phyloP scores from a whole-genome alignment of 495 filamentous ascomycete genomes.

The Xylaria intraflava region DNA sequence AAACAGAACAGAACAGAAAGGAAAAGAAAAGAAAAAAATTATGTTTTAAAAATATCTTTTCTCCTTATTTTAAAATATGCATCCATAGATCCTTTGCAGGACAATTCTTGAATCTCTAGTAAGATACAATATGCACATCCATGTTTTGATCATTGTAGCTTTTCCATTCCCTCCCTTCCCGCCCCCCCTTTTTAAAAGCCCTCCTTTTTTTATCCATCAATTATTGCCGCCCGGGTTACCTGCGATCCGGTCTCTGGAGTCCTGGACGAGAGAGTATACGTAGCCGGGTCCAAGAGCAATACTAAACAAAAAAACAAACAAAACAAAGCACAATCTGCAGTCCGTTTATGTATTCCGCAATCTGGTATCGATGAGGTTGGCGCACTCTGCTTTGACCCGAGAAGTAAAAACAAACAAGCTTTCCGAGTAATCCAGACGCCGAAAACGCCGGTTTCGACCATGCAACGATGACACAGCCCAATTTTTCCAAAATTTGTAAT shows the following conservation, averaged over 20 bases:
- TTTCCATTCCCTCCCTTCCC: not conserved
- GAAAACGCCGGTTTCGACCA: not conserved
- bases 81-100: not conserved
- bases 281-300: no score
- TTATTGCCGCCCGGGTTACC: not conserved
- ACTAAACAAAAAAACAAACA: not conserved
- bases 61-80: not conserved
- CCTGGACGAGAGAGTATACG: no score
- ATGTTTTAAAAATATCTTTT: not conserved
- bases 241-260: not conserved
- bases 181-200: not conserved
- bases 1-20: no score
- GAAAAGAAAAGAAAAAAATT: no score
- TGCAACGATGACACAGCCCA: not conserved
- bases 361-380: not conserved
- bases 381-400: conserved; percentile 1
- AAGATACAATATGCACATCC: not conserved
- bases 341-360: conserved; percentile 1
- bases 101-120: not conserved
- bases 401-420: not conserved
- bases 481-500: not conserved
- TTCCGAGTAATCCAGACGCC: not conserved
- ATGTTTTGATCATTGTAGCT: not conserved
- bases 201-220: not conserved
- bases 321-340: not conserved